Evolutionary conservation across 768 basidiomycete species (phyloP).

Genomic region (Hypholoma fasciculare): DNA sequence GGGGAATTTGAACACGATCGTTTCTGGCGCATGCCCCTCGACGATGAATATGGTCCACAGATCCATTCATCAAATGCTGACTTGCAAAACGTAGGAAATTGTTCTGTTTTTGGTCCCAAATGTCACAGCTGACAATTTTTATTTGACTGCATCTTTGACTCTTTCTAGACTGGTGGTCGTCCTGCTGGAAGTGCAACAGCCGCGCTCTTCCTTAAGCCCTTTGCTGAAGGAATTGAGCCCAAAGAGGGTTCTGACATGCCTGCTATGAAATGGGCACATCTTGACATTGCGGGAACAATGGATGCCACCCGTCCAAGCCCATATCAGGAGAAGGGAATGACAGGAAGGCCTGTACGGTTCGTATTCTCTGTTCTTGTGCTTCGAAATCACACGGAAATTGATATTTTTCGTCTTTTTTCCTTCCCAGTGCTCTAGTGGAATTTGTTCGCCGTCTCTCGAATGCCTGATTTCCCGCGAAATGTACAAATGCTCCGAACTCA

Average conservation of each 20-base stretch:
- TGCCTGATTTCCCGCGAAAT: constrained; percentile 9
- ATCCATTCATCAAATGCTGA: constrained; percentile 81
- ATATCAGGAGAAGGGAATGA: constrained; percentile 78
- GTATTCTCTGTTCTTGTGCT: constrained; percentile 15
- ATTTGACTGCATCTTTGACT: not conserved
- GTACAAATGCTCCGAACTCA: not conserved
- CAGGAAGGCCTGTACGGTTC: constrained; percentile 77
- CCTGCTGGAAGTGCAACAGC: constrained; percentile 77
- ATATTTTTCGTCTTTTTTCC: too few species aligned
- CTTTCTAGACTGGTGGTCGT: constrained; percentile 65
- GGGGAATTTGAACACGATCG: constrained; percentile 77
- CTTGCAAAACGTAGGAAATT: constrained; percentile 63
- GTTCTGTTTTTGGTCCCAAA: not conserved
- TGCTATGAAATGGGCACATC: constrained; percentile 78
- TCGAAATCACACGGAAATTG: too few species aligned
- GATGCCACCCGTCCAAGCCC: constrained; percentile 58
- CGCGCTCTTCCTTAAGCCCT: constrained; percentile 83
- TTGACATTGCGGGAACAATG: constrained; percentile 83
- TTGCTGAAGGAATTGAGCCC: constrained; percentile 72
- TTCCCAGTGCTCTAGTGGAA: constrained; percentile 37
- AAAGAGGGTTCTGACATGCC: constrained; percentile 51
- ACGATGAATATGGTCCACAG: constrained; percentile 77
- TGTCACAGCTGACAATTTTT: not conserved
- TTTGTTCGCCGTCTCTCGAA: constrained; percentile 35
- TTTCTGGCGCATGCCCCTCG: constrained; percentile 90